A percentile compares a stretch with the other conserved stretches of the same genome.
These are phyloP conservation scores for Daldinia vernicosa DNA, from an alignment of 495 filamentous ascomycete species.

Conservation along the genomic window DNA sequence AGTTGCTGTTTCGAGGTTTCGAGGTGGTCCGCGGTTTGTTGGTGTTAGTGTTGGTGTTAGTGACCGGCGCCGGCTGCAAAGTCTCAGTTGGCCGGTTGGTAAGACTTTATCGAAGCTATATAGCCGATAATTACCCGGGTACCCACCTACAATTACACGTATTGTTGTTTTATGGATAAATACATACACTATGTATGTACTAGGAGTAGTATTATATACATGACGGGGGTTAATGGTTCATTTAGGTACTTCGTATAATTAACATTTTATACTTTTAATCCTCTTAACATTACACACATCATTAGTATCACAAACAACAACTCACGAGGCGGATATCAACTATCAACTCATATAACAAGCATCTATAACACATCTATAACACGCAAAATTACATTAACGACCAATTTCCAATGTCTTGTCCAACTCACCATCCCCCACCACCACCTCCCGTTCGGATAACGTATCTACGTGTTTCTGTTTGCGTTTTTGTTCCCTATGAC, in stretches of 20 bases:
- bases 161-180: not conserved
- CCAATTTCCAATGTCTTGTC: conserved; percentile 18
- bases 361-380: not conserved
- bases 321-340: not conserved
- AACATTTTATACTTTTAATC: not conserved
- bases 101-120: not conserved
- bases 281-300: not conserved
- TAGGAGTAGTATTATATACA: not conserved
- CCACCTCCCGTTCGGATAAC: conserved; percentile 24
- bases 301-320: not conserved
- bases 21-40: conserved; percentile 21
- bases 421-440: not conserved
- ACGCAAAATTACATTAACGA: not conserved
- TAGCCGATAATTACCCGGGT: not conserved
- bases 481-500: conserved; percentile 15
- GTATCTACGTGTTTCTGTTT: conserved; percentile 8
- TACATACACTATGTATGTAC: not conserved
- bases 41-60: conserved; percentile 13
- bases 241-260: too few species aligned
- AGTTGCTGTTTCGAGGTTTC: conserved; percentile 1
- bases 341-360: not conserved
- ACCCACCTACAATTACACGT: not conserved
- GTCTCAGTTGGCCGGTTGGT: not conserved
- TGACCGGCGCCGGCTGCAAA: not conserved
- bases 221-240: not conserved